Evolutionary conservation across 352 stramenopile genomes (phyloP).

Genomic region (Pythium guiyangense): DNA sequence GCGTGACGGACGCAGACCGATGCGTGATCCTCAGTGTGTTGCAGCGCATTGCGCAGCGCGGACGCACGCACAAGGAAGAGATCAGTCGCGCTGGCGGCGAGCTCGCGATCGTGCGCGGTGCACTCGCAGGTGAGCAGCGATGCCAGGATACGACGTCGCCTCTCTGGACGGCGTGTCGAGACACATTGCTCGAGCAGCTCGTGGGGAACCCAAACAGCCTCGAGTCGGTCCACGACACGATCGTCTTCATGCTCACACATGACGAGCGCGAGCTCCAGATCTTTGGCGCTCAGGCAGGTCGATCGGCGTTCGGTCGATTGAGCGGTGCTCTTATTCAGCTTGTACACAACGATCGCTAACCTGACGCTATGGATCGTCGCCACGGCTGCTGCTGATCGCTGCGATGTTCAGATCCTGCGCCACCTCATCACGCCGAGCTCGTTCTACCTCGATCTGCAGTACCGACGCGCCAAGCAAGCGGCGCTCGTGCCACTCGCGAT

Average conservation of each 20-base stretch:
- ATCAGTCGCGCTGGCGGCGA: slow-evolving; percentile 45
- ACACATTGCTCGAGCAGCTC: slow-evolving; percentile 54
- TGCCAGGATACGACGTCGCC: slow-evolving; percentile 6
- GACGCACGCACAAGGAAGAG: slow-evolving; percentile 32
- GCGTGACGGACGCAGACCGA: slow-evolving; percentile 17
- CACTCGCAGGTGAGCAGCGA: slow-evolving; percentile 17
- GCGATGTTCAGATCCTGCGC: slow-evolving; percentile 37
- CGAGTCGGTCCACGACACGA: slow-evolving; percentile 17
- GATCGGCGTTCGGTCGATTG: not conserved
- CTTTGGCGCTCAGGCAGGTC: slow-evolving; percentile 50
- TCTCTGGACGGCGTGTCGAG: slow-evolving; percentile 30
- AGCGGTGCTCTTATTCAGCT: too few species aligned
- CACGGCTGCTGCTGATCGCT: not conserved
- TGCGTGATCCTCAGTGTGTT: slow-evolving; percentile 33
- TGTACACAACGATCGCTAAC: too few species aligned
- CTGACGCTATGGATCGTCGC: not conserved
- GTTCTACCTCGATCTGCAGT: slow-evolving; percentile 42
- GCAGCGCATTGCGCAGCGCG: slow-evolving; percentile 34
- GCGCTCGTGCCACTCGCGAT: slow-evolving; percentile 35
- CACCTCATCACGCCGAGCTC: slow-evolving; percentile 47
- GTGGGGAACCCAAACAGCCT: slow-evolving; percentile 35
- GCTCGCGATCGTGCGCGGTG: slow-evolving; percentile 33
- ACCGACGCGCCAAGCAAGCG: slow-evolving; percentile 24
- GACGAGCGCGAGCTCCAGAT: slow-evolving; percentile 25
- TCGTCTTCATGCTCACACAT: slow-evolving; percentile 45